A percentile compares a stretch with the other conserved stretches of the same genome.
These are phyloP conservation scores for Neurospora sp. DNA, from an alignment of 495 filamentous ascomycete species.

Conservation along the genomic window DNA sequence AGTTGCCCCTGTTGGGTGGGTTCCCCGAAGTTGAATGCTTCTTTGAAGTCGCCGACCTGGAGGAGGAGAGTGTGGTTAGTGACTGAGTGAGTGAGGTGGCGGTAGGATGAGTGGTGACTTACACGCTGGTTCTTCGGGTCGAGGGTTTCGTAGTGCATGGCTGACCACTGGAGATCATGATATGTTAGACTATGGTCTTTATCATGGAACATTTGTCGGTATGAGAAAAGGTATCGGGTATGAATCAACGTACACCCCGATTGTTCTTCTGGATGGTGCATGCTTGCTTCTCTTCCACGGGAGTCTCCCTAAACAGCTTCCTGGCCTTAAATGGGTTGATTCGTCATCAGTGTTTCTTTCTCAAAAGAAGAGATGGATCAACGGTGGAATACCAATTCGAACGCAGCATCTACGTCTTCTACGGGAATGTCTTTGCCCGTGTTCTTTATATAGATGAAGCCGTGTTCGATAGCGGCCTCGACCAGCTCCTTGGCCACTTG, in stretches of 20 bases:
- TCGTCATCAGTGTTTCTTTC: neutral
- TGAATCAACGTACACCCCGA: slow-evolving; percentile 45
- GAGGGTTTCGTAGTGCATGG: slow-evolving; percentile 79
- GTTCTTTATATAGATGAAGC: slow-evolving; percentile 80
- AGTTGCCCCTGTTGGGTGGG: slow-evolving; percentile 59
- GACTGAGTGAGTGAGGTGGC: neutral
- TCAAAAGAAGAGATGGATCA: neutral
- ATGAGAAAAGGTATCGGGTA: no score
- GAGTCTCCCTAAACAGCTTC: slow-evolving; percentile 60
- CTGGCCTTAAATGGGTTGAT: slow-evolving; percentile 50
- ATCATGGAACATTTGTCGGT: neutral
- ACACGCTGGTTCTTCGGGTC: slow-evolving; percentile 79
- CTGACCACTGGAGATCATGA: slow-evolving; percentile 48
- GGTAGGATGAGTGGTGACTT: slow-evolving; percentile 5
- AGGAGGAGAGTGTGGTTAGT: neutral
- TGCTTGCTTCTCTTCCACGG: slow-evolving; percentile 58
- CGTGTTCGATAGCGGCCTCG: slow-evolving; percentile 67
- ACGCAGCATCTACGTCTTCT: slow-evolving; percentile 59
- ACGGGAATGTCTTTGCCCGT: slow-evolving; percentile 55
- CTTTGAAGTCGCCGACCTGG: slow-evolving; percentile 85
- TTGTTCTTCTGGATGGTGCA: slow-evolving; percentile 72
- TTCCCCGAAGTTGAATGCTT: slow-evolving; percentile 87
- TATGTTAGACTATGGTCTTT: neutral
- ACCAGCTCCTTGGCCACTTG: slow-evolving; percentile 62
- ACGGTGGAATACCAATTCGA: slow-evolving; percentile 64